A percentile compares a stretch with the other conserved stretches of the same genome.
phyloP scores from a whole-genome alignment of 202 grass and related monocot species.

The Schoenoplectus triqueter region DNA sequence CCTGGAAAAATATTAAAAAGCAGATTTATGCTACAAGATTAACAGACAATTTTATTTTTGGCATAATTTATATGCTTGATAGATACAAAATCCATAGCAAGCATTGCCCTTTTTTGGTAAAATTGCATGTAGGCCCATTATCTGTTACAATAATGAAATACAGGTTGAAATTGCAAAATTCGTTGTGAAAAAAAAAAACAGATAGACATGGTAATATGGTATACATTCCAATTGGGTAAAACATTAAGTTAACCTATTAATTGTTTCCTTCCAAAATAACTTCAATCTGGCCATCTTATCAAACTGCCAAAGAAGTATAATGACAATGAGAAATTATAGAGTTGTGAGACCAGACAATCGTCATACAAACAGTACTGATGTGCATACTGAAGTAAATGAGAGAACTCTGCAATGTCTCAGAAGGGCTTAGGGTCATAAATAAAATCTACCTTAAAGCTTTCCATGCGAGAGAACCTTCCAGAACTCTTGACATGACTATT shows the following conservation, averaged over 20 bases:
- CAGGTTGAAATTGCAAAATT: conserved; percentile 6
- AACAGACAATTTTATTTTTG: conserved; percentile 17
- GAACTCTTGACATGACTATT: conserved; percentile 88
- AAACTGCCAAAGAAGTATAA: background rate
- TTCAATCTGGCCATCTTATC: background rate
- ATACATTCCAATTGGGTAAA: no score
- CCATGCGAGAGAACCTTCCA: conserved; percentile 76
- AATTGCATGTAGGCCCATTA: background rate
- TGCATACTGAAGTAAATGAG: background rate
- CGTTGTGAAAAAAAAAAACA: background rate
- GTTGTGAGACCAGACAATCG: background rate
- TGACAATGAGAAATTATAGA: conserved; percentile 2
- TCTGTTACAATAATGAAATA: background rate
- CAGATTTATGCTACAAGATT: conserved; percentile 32
- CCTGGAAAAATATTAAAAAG: conserved; percentile 55
- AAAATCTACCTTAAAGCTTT: conserved; percentile 85
- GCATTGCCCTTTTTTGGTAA: background rate
- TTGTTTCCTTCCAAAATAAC: background rate
- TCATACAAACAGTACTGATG: conserved; percentile 16
- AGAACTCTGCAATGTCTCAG: background rate
- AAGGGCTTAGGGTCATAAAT: background rate
- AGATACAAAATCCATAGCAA: background rate
- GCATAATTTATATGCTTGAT: background rate
- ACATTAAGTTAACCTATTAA: background rate
- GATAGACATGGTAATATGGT: background rate